Conservation (phyloP, 306 rosid genomes). For the Abrus precatorius region DNA sequence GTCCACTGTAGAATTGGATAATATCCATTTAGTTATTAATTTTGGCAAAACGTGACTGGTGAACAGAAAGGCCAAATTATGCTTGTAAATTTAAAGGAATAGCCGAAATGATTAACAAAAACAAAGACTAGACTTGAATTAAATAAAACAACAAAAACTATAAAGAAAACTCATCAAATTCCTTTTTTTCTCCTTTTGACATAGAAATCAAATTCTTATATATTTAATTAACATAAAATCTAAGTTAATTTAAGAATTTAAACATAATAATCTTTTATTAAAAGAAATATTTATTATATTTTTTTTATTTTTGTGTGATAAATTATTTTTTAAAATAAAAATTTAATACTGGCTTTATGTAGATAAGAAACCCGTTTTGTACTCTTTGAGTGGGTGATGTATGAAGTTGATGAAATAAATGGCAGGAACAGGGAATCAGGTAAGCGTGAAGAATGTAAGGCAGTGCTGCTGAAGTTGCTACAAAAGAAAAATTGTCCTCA, state of each 20-base stretch:
- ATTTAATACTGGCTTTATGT: not conserved
- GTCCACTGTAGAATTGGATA: not conserved
- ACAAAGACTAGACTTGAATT: not conserved
- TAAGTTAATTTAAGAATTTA: too few species aligned
- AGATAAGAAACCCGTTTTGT: slow-evolving; percentile 36
- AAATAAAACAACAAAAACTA: not conserved
- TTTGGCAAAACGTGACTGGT: not conserved
- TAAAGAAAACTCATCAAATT: not conserved
- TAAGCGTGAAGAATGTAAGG: slow-evolving; percentile 36
- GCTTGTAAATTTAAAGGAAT: not conserved
- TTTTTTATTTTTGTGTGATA: too few species aligned
- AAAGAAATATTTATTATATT: too few species aligned
- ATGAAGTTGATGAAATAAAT: slow-evolving; percentile 44
- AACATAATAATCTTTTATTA: too few species aligned
- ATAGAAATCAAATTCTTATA: not conserved
- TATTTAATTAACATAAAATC: too few species aligned
- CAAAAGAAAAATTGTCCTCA: slow-evolving; percentile 30
- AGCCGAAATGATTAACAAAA: not conserved
- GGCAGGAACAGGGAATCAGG: not conserved
- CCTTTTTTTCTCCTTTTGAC: not conserved
- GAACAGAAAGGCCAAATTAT: not conserved
- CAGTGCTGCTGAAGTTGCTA: slow-evolving; percentile 39
- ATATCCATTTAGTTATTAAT: not conserved
- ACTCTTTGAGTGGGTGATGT: slow-evolving; percentile 25
- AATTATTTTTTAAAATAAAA: too few species aligned